Percentiles rank a stretch among this genome's conserved stretches.
phyloP scores from a whole-genome alignment of 495 filamentous ascomycete species.

The Schizothecium vesticola region DNA sequence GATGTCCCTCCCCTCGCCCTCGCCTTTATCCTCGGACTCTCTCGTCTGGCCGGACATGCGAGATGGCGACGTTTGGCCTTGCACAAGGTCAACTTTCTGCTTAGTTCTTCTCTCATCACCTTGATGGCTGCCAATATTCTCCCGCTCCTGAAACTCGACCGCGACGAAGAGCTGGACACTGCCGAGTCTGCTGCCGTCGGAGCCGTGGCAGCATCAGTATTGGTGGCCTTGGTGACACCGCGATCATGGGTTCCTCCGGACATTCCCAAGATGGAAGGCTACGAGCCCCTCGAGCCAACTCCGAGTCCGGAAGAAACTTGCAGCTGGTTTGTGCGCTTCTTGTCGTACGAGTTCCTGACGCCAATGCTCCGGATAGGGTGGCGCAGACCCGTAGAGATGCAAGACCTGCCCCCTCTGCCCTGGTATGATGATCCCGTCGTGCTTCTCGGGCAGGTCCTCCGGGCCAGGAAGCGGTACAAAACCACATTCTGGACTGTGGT shows the following conservation, averaged over 20 bases:
- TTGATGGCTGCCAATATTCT: constrained; percentile 26
- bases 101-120: constrained; percentile 24
- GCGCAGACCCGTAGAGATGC: constrained; percentile 37
- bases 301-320: constrained; percentile 45
- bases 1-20: constrained; percentile 26
- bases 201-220: constrained; percentile 24
- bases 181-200: constrained; percentile 21
- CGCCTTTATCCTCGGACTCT: constrained; percentile 33
- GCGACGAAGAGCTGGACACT: constrained; percentile 10
- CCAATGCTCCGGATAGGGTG: constrained; percentile 42
- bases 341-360: constrained; percentile 46
- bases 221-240: constrained; percentile 32
- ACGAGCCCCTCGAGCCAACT: constrained; percentile 24
- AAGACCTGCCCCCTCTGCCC: constrained; percentile 44
- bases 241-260: constrained; percentile 36
- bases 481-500: constrained; percentile 40
- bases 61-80: constrained; percentile 36
- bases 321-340: constrained; percentile 44
- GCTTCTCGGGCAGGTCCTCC: constrained; percentile 35
- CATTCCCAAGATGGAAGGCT: constrained; percentile 18
- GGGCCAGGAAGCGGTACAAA: constrained; percentile 33
- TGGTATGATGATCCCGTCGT: constrained; percentile 46
- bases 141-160: constrained; percentile 25
- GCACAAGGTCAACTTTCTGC: constrained; percentile 36
- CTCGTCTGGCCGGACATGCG: constrained; percentile 27